phyloP scores from a whole-genome alignment of 495 filamentous ascomycete genomes.

The Evernia prunastri region DNA sequence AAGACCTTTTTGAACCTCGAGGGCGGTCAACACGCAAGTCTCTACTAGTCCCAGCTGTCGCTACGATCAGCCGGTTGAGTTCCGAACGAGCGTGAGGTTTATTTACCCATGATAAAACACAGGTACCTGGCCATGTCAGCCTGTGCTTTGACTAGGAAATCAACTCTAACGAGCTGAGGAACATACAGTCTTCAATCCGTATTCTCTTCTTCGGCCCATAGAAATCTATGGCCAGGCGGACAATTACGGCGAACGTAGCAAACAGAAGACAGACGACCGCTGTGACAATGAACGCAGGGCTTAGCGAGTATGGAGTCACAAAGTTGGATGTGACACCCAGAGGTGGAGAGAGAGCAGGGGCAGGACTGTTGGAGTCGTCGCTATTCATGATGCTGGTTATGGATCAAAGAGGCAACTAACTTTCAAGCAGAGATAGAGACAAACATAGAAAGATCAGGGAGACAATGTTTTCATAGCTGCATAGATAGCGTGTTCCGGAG shows the following conservation, averaged over 20 bases:
- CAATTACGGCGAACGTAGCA: conserved; percentile 4
- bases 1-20: conserved; percentile 7
- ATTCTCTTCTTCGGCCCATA: neutral
- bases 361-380: neutral
- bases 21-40: conserved; percentile 5
- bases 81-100: neutral
- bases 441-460: neutral
- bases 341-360: conserved; percentile 8
- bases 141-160: neutral
- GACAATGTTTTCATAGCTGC: neutral
- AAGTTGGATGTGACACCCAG: conserved; percentile 6
- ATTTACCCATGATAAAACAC: conserved; percentile 6
- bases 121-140: neutral
- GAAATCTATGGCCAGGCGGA: conserved; percentile 9
- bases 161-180: neutral
- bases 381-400: neutral
- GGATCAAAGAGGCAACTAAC: neutral
- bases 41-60: conserved; percentile 4
- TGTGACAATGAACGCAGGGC: conserved; percentile 8
- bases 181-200: conserved; percentile 12
- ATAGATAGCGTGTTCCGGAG: neutral
- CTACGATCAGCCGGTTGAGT: neutral
- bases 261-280: conserved; percentile 8
- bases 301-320: conserved; percentile 10
- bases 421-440: neutral